phyloP scores from a whole-genome alignment of 495 filamentous ascomycete genomes.

The Aspergillus mulundensis region DNA sequence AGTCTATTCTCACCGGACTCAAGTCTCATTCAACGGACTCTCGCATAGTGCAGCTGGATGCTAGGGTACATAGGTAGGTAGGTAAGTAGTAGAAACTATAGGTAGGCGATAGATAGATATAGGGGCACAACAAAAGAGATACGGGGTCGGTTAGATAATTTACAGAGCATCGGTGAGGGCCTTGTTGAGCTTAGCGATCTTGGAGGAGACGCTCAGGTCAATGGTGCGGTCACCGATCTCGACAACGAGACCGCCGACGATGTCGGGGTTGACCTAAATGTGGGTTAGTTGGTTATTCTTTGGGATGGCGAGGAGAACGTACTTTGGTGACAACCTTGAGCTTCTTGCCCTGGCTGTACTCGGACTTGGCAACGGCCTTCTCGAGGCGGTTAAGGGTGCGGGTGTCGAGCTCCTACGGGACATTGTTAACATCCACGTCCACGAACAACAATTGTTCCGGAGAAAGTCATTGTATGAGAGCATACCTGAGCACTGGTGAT shows the following conservation, averaged over 20 bases:
- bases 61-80: conserved; percentile 3
- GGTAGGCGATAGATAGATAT: conserved; percentile 5
- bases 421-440: conserved; percentile 14
- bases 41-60: neutral
- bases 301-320: neutral
- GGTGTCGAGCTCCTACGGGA: conserved; percentile 73
- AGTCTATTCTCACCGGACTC: conserved; percentile 2
- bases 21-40: conserved; percentile 1
- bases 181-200: conserved; percentile 99
- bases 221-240: conserved; percentile 98
- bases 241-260: conserved; percentile 88
- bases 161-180: conserved; percentile 92
- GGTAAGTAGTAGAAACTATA: neutral
- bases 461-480: conserved; percentile 20
- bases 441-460: neutral
- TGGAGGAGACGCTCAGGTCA: conserved; percentile 90
- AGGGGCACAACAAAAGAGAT: conserved; percentile 9
- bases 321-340: conserved; percentile 93
- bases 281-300: neutral
- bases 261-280: conserved; percentile 81
- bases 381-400: conserved; percentile 82
- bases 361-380: conserved; percentile 80
- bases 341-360: conserved; percentile 90
- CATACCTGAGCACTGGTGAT: conserved; percentile 84
- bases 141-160: conserved; percentile 41